phyloP scores from a whole-genome alignment of 805 yeast genomes.

The Cyberlindnera misumaiensis region DNA sequence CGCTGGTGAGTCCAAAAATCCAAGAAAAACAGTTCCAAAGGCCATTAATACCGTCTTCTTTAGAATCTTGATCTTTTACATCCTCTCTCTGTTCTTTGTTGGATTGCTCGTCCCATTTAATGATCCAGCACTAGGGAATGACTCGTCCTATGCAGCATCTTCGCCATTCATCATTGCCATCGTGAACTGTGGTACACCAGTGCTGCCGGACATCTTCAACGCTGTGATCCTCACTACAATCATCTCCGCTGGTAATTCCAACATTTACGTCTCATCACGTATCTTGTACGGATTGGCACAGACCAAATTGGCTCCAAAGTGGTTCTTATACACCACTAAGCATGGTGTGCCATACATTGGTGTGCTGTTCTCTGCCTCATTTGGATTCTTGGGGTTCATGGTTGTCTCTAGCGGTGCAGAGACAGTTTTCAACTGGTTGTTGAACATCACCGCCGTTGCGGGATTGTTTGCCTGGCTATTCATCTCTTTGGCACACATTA shows the following conservation, averaged over 20 bases:
- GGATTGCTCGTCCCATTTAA: conserved; percentile 61
- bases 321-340: conserved; percentile 42
- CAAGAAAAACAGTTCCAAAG: conserved; percentile 41
- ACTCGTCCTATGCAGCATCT: conserved; percentile 32
- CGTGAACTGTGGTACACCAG: conserved; percentile 55
- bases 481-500: conserved; percentile 57
- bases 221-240: conserved; percentile 64
- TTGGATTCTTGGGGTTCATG: conserved; percentile 61
- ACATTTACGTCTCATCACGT: conserved; percentile 67
- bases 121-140: conserved; percentile 40
- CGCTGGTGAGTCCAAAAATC: conserved; percentile 68
- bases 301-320: conserved; percentile 50
- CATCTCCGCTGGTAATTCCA: conserved; percentile 72
- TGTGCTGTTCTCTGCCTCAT: conserved; percentile 47
- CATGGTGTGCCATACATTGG: conserved; percentile 58
- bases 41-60: conserved; percentile 64
- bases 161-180: conserved; percentile 75
- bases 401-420: conserved; percentile 43
- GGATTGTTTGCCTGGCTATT: conserved; percentile 71
- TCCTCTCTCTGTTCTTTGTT: conserved; percentile 56
- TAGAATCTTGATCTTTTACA: conserved; percentile 61
- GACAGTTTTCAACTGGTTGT: conserved; percentile 62
- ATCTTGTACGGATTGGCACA: conserved; percentile 55
- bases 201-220: conserved; percentile 64
- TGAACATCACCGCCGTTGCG: conserved; percentile 73